These are phyloP conservation scores for Protomyces lactucae-debilis DNA, from an alignment of 1,139 yeast species.

Conservation along the genomic window DNA sequence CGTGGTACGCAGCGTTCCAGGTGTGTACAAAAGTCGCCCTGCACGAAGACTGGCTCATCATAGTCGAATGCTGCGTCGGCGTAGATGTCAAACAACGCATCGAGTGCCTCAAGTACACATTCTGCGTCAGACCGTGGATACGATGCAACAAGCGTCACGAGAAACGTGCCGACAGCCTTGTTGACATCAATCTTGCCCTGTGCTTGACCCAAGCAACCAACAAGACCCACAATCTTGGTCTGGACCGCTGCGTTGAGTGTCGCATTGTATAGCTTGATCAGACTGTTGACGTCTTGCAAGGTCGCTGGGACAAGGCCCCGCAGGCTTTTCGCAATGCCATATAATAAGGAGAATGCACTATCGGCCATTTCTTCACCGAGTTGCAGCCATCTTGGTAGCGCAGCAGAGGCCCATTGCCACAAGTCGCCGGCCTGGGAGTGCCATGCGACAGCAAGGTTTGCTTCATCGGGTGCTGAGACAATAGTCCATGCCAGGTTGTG, in stretches of 20 bases:
- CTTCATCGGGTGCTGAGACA: slow-evolving; percentile 9
- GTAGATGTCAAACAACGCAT: slow-evolving; percentile 69
- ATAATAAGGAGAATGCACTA: slow-evolving; percentile 48
- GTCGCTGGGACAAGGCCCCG: slow-evolving; percentile 39
- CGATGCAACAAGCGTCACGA: slow-evolving; percentile 40
- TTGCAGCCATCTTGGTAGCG: neutral
- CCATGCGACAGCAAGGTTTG: slow-evolving; percentile 12
- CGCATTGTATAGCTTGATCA: slow-evolving; percentile 27
- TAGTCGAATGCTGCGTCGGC: slow-evolving; percentile 68
- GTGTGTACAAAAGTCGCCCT: slow-evolving; percentile 47
- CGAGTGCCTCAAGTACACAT: slow-evolving; percentile 56
- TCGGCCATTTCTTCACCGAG: slow-evolving; percentile 13
- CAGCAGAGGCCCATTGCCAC: slow-evolving; percentile 28
- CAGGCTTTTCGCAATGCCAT: slow-evolving; percentile 51
- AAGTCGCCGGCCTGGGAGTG: slow-evolving; percentile 33
- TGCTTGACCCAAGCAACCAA: slow-evolving; percentile 52
- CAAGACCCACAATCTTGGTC: slow-evolving; percentile 45
- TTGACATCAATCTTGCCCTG: slow-evolving; percentile 50
- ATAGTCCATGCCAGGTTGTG: slow-evolving; percentile 51
- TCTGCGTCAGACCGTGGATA: slow-evolving; percentile 38
- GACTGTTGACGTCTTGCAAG: slow-evolving; percentile 33
- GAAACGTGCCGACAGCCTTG: slow-evolving; percentile 46
- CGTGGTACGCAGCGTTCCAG: slow-evolving; percentile 49
- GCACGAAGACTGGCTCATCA: slow-evolving; percentile 63
- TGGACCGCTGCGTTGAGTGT: slow-evolving; percentile 34